Base-by-base conservation (phyloP, 139 green algal genomes). In the Chlamydomonas incerta region DNA sequence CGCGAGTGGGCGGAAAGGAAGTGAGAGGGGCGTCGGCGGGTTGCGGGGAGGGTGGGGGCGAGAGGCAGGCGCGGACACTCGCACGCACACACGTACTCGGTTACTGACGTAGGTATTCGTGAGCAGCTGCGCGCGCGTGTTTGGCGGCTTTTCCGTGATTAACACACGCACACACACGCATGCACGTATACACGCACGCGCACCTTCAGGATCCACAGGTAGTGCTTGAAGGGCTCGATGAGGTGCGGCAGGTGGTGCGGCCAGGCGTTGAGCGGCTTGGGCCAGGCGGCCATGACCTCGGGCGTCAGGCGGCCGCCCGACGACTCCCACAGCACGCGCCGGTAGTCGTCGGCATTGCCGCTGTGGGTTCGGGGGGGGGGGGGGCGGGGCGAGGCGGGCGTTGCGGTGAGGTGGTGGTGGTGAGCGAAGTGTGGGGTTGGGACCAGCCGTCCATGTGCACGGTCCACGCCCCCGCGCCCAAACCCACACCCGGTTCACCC, bases 121-220 rank as follows among this genome's bases (percentile, higher is more conserved):
- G 58, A n/a, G 10, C 58, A 65, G 15, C 24, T 18, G 5, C 20
- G 17, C 71, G n/a, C n/a, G n/a, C n/a, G n/a, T n/a, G n/a, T n/a
- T n/a, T n/a, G n/a, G n/a, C n/a, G n/a, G n/a, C n/a, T n/a, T n/a
- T n/a, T n/a, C n/a, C n/a, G n/a, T n/a, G n/a, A n/a, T n/a, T n/a
- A n/a, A 34, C 79, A 66, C 37, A 66, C 11, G 41, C 80, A 89
- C 83, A 37, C 57, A 60, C 57, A 24, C 62, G 8, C 41, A 35
- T 72, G 55, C 37, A 66, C 11, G 41, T 74, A 89, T 81, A 35
- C 55, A 58, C 57, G 14, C 62, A 50, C n/a, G 29, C 66, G 62
- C 26, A 91, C 94, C 92, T 98, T 98, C 29, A 98, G 92, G 21
- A 97, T 94, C 95, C 95, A 98, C 65, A 97, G 91, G 88, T 97